phyloP scores from a whole-genome alignment of 148 eudicot species.

The Pharnaceum exiguum region DNA sequence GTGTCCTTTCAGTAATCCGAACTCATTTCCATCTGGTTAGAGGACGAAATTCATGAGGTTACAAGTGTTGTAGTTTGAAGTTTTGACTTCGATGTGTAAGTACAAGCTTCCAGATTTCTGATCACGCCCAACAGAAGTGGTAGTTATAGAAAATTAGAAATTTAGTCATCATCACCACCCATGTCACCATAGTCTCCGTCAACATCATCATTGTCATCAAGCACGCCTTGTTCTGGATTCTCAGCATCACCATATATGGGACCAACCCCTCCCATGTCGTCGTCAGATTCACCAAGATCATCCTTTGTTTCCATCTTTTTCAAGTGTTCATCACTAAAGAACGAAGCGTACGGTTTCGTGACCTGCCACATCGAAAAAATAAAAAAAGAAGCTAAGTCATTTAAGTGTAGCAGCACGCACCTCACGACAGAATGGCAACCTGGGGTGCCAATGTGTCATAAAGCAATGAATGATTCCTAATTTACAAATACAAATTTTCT shows the following conservation, averaged over 20 bases:
- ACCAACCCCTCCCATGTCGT: slow-evolving; percentile 24
- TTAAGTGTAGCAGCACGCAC: no score
- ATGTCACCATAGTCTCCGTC: slow-evolving; percentile 42
- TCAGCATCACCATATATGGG: slow-evolving; percentile 25
- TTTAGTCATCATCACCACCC: slow-evolving; percentile 61
- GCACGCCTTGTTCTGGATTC: slow-evolving; percentile 29
- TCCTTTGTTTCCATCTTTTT: slow-evolving; percentile 35
- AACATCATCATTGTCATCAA: slow-evolving; percentile 23
- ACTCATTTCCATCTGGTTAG: no score
- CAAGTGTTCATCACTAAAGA: slow-evolving; percentile 51
- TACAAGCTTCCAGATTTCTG: no score
- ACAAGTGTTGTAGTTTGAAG: no score
- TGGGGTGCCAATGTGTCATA: background rate
- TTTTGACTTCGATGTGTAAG: no score
- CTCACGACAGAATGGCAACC: background rate
- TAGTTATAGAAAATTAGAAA: no score
- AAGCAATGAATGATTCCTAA: no score
- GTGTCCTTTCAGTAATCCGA: no score
- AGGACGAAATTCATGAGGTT: no score
- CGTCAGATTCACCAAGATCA: slow-evolving; percentile 8
- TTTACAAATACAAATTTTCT: background rate
- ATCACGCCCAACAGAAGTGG: no score
- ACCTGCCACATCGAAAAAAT: slow-evolving; percentile 41
- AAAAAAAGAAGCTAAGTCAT: background rate
- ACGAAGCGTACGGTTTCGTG: slow-evolving; percentile 69